Evolutionary conservation across 2,329 filamentous ascomycete species (phyloP).

Genomic region (Hysterium pulicare): DNA sequence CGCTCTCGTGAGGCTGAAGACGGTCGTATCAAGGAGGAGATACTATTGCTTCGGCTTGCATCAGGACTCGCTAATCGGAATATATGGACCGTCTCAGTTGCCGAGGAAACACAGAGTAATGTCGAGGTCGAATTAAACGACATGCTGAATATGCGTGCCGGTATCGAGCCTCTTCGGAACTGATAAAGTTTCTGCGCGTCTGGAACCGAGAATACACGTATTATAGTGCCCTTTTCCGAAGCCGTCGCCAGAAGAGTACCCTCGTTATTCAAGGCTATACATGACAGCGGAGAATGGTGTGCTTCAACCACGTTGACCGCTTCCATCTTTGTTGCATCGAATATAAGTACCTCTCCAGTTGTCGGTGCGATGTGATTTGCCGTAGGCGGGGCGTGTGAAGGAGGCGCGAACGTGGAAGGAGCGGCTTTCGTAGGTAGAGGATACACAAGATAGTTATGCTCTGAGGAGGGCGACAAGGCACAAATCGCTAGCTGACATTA

Average conservation of each 20-base stretch:
- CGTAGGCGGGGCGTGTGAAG: constrained; percentile 76
- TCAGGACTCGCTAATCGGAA: constrained; percentile 64
- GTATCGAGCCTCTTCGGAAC: constrained; percentile 92
- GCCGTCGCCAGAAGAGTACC: constrained; percentile 90
- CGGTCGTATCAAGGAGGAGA: constrained; percentile 21
- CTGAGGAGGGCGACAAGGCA: constrained; percentile 87
- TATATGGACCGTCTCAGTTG: constrained; percentile 93
- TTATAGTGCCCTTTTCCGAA: constrained; percentile 96
- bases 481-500: constrained; percentile 64
- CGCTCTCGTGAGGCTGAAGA: constrained; percentile 34
- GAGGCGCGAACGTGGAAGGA: constrained; percentile 53
- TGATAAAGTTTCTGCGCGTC: constrained; percentile 91
- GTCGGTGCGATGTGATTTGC: constrained; percentile 73
- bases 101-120: constrained; percentile 89
- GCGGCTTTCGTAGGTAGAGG: constrained; percentile 70
- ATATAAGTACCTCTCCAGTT: constrained; percentile 88
- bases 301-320: constrained; percentile 94
- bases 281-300: constrained; percentile 86
- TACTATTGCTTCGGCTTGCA: constrained; percentile 31
- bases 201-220: constrained; percentile 90
- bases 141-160: constrained; percentile 96
- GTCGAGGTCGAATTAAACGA: constrained; percentile 95
- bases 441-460: constrained; percentile 94
- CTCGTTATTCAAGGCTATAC: constrained; percentile 86
- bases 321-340: constrained; percentile 84